phyloP scores from a whole-genome alignment of 805 yeast genomes.

The Cyberlindnera japonica region DNA sequence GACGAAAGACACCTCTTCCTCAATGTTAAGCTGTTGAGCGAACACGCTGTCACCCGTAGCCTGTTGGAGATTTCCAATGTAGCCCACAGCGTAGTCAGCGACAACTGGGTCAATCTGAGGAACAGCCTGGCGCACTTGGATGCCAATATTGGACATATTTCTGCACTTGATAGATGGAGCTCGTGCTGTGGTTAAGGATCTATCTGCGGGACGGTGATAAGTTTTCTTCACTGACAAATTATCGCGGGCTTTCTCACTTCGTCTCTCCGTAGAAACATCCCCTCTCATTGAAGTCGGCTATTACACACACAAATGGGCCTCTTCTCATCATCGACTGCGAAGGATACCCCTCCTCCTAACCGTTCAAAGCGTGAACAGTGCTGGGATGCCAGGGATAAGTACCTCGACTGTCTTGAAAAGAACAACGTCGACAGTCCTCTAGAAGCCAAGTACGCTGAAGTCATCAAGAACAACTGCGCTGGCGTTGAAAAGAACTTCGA shows the following conservation, averaged over 20 bases:
- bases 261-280: too few relatives aligned
- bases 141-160: conserved; percentile 36
- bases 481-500: conserved; percentile 55
- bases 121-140: conserved; percentile 79
- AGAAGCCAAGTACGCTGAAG: conserved; percentile 44
- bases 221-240: not conserved
- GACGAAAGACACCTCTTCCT: conserved; percentile 65
- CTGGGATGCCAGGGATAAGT: conserved; percentile 86
- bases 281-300: too few relatives aligned
- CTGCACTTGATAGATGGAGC: not conserved
- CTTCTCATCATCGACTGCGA: conserved; percentile 29
- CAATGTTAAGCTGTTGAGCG: conserved; percentile 65
- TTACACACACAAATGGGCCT: conserved; percentile 47
- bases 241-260: too few relatives aligned
- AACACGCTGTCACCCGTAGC: conserved; percentile 80
- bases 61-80: conserved; percentile 74
- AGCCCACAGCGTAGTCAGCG: conserved; percentile 86
- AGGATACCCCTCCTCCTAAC: conserved; percentile 44
- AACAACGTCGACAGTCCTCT: conserved; percentile 67
- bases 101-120: conserved; percentile 85
- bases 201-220: not conserved
- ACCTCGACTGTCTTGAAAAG: conserved; percentile 68
- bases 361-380: conserved; percentile 71
- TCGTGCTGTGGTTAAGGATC: too few relatives aligned
- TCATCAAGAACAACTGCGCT: conserved; percentile 56